These are phyloP conservation scores for Dactylis glomerata DNA, from an alignment of 176 grass and related monocot species.

Conservation along the genomic window DNA sequence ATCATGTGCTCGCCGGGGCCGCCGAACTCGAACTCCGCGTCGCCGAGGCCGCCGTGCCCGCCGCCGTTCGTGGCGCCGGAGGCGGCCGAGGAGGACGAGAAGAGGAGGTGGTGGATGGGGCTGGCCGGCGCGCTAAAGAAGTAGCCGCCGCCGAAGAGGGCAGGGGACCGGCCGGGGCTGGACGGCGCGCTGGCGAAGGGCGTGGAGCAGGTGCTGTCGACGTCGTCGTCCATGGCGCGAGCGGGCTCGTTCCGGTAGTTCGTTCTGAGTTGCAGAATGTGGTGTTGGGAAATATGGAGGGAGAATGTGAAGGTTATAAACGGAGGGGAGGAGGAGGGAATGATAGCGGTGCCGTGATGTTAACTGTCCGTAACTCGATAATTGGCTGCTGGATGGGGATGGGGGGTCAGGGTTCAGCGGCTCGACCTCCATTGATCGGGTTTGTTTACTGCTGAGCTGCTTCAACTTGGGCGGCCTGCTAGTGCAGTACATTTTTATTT, in stretches of 20 bases:
- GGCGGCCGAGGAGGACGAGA: slow-evolving; percentile 39
- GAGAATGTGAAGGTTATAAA: slow-evolving; percentile 58
- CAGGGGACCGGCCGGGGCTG: slow-evolving; percentile 52
- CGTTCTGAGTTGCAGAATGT: background rate
- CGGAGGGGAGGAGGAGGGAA: slow-evolving; percentile 25
- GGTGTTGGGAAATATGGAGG: background rate
- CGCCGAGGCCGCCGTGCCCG: slow-evolving; percentile 18
- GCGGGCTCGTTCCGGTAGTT: background rate
- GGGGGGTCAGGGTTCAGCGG: background rate
- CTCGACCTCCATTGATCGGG: background rate
- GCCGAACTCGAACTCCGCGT: slow-evolving; percentile 76
- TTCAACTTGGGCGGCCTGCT: background rate
- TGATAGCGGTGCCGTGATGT: background rate
- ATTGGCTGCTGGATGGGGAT: background rate
- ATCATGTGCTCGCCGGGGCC: slow-evolving; percentile 66
- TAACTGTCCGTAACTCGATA: slow-evolving; percentile 26
- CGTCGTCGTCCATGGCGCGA: slow-evolving; percentile 53
- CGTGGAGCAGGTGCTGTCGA: slow-evolving; percentile 77
- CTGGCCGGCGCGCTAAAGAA: slow-evolving; percentile 97
- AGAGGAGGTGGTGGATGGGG: slow-evolving; percentile 86
- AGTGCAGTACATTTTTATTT: background rate
- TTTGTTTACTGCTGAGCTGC: slow-evolving; percentile 21
- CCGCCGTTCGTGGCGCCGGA: background rate
- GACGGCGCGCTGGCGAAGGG: slow-evolving; percentile 70
- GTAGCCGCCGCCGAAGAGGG: slow-evolving; percentile 40